Evolutionary conservation across 331 rosid species (phyloP), one percentile per base, ranked within the genome.

Genomic region (Dryas integrifolia): DNA sequence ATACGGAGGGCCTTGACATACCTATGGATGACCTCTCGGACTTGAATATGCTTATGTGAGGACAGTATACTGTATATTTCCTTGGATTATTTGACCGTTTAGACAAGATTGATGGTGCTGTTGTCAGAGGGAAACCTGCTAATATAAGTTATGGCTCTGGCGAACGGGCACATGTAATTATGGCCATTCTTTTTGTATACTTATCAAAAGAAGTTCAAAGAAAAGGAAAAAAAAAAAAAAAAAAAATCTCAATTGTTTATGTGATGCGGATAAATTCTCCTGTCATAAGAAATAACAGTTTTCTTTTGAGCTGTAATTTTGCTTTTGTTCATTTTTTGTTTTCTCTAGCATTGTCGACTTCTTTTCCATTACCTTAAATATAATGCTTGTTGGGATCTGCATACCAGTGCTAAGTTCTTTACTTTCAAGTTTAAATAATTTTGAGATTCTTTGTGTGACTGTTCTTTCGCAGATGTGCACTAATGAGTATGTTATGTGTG

Each of bases 21-120:
- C 98, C 97, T 60, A 87, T 90, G 98, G 98, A 91, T 70, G 98
- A 93, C 78, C 87, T 93, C 74, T 86, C 92, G 61, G 90, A 82
- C 18, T 77, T 92, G 83, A 73, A 72, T 72, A 76, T 86, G 85
- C 7, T 78, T 72, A 52, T 70, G 18, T 90, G 94, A 86, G 77
- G 82, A 66, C 83, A 8, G 72, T 46, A 79, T 24, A 69, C 80
- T 51, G 83, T 76, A 71, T 55, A 88, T 80, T 77, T 75, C 63
- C 80, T 65, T 80, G 80, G 79, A 78, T 63, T 71, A 40, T 76
- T 75, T 86, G 82, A 75, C 72, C 59, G 38, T 76, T 67, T 60
- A 62, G 82, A 81, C 58, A 70, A 48, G 73, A 66, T 16, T 60
- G 73, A 55, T 74, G 3, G 75, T 57, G 88, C 85, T 65, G 58